Evolutionary conservation across 805 yeast genomes (phyloP), one percentile per base, ranked within the genome.

Genomic region (Zygotorulaspora danielsina): DNA sequence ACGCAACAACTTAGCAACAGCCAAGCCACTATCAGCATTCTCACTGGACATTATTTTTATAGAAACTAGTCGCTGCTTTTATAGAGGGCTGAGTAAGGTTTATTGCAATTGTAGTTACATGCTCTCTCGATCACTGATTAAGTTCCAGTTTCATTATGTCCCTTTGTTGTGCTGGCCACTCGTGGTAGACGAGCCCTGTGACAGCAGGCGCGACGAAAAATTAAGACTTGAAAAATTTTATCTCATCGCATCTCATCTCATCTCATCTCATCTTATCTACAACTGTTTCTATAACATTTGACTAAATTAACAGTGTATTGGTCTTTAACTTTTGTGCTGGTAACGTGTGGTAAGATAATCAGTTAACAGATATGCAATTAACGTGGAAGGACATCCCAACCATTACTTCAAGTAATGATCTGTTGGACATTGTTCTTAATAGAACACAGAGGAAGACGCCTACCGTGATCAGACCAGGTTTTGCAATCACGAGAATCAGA

Each of bases 401-500:
- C 35, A 96, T 90, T 50, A 94, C 97, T 33, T 81, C 81, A 50
- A 71, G 95, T 57, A 87, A 84, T 65, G 97, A 93, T 68, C 73
- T 89, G 75, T 73, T 93, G 78, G 99, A 93, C 68, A 86, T 93
- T 49, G 95, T 93, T 48, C 83, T 93, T 51, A 93, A 93, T 74
- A 77, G 97, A 62, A 93, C 99, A 1, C 99, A 93, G 71, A 81
- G 99, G 70, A 93, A 93, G 70, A 93, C 98, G 5, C 98, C 98
- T 43, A 93, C 98, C n/a, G 97, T 93, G 41, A 84, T 93, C 53
- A 81, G 98, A 65, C 84, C 96, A 13, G 97, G 97, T 42, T 93
- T 89, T 73, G 83, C 85, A 62, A 90, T 93, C 64, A 83, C 93
- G 56, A 87, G 99, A 74, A 93, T 93, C 57, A 76, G 98, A 54